phyloP scores from a whole-genome alignment of 345 rosid species.

The Odontarrhena argentea region DNA sequence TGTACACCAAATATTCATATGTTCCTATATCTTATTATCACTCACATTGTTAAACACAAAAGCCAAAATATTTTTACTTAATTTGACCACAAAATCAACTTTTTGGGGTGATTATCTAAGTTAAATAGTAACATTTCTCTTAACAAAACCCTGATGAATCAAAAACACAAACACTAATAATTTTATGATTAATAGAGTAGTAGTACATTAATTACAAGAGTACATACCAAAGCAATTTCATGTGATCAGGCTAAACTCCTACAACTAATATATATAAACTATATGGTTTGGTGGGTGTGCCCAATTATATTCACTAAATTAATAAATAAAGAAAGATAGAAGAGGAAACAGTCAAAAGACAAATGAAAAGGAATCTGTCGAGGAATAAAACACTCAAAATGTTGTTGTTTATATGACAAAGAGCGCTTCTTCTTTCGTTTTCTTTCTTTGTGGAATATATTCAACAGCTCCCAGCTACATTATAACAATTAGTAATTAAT shows the following conservation, averaged over 20 bases:
- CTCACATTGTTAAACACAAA: too few species aligned
- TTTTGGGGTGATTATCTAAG: too few species aligned
- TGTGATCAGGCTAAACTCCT: background rate
- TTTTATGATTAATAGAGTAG: too few species aligned
- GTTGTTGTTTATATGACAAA: constrained; percentile 14
- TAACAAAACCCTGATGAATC: too few species aligned
- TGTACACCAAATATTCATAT: too few species aligned
- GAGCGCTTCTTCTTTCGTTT: constrained; percentile 25
- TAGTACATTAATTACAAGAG: too few species aligned
- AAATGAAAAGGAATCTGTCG: constrained; percentile 14
- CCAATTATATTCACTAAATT: background rate
- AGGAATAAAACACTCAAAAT: constrained; percentile 28
- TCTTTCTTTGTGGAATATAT: constrained; percentile 37
- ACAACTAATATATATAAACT: background rate
- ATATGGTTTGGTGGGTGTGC: constrained; percentile 2
- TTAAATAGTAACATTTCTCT: too few species aligned
- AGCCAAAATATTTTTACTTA: too few species aligned
- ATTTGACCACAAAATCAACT: too few species aligned
- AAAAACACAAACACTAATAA: too few species aligned
- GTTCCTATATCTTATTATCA: too few species aligned
- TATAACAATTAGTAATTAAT: constrained; percentile 9
- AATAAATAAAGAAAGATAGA: background rate
- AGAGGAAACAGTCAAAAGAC: constrained; percentile 23
- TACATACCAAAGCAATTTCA: too few species aligned
- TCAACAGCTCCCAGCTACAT: constrained; percentile 37